Evolutionary conservation across 768 basidiomycete genomes (phyloP), one percentile per base, ranked within the genome.

Genomic region (Naganishia antarctica): DNA sequence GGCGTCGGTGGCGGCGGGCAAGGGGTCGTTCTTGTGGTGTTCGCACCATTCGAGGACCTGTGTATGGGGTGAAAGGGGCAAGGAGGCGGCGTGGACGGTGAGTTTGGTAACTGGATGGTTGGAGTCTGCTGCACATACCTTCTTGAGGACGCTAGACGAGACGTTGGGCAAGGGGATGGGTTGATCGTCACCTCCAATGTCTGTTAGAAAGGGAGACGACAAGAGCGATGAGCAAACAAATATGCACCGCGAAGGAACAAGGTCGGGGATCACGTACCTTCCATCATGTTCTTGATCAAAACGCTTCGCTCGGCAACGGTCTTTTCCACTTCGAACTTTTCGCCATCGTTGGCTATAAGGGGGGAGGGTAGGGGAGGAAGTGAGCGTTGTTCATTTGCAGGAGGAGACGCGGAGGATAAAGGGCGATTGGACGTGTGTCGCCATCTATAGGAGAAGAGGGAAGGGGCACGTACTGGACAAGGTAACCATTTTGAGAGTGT

Each of bases 31-130:
- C 71, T 90, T 88, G 80, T 99, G 96, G 80, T 98, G 93, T 74
- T 97, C 93, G 84, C 96, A 98, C 83, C 96, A 99, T 77, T 99
- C 94, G 31, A 99, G 83, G 66, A 98, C 93, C 91, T 99, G 68
- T 8, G 57, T 18, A 18, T 8, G n/a, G 46, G 28, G 40, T n/a
- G 44, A 44, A n/a, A 23, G 15, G 45, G 37, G 16, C 40, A 74
- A 49, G 72, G 70, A 5, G 74, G 68, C 29, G 72, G 73, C 60
- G 76, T 73, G 15, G 67, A 59, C 32, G 58, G n/a, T 69, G 70
- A 44, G 28, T 58, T 34, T 29, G n/a, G n/a, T n/a, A n/a, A n/a
- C n/a, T n/a, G n/a, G n/a, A n/a, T n/a, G n/a, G n/a, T n/a, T n/a
- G n/a, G n/a, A n/a, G n/a, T n/a, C n/a, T n/a, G n/a, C n/a, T n/a